Base-by-base conservation (phyloP, 2,329 filamentous ascomycete genomes). In the Ceratocystis ficicola region DNA sequence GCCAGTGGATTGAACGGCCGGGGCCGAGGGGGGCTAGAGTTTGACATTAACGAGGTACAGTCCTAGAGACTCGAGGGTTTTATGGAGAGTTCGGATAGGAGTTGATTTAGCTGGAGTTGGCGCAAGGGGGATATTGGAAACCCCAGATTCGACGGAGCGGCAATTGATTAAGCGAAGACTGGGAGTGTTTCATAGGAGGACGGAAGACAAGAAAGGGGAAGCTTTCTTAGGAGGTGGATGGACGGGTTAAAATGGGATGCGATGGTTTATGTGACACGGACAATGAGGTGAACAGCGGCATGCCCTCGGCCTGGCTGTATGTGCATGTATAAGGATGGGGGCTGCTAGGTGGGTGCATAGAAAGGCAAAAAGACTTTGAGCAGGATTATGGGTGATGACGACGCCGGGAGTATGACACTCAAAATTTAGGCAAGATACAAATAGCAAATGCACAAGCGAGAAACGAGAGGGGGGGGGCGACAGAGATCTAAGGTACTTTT, bases 371-470 rank as follows among this genome's bases (percentile, higher is more conserved):
- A 8, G n/a, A 17, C 52, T 59, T 32, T 59, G 36, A 59, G 28
- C 28, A 59, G 28, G 52, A 59, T 30, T 59, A 30, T 50, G 22
- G 44, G n/a, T 59, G 52, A 59, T 59, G 52, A 59, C 52, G 52
- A 59, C 52, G 52, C 52, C 15, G 32, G 36, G 36, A 12, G 8
- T 10, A 41, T 41, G 12, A 12, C 36, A 3, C 36, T 12, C 36
- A 41, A 12, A 36, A 12, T 41, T 41, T 12, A 12, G 36, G 52
- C 28, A 25, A 22, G 48, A 59, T n/a, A 8, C 17, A 59, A 25
- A 36, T 7, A 36, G 15, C 52, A 59, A 20, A 48, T 2, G 44
- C 10, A 48, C 15, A 20, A 48, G 15, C 17, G n/a, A 20, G 44
- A 48, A 20, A 20, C 15, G n/a, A n/a, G 22, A 48, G 44, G 44